Evolutionary conservation across 352 stramenopile species (phyloP).

Genomic region (Plasmopara halstedii): DNA sequence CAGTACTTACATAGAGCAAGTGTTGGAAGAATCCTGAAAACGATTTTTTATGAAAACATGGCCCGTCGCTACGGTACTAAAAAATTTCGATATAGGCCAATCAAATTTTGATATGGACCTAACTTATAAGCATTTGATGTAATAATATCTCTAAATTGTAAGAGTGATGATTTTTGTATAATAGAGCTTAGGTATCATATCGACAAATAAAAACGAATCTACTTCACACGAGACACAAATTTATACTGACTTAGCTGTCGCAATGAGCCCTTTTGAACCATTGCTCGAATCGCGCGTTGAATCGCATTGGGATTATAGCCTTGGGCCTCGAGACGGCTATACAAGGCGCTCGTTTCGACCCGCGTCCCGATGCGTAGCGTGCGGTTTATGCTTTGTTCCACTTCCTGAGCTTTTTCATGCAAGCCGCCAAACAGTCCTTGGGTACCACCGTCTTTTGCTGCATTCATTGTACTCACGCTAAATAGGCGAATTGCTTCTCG

Average conservation of each 20-base stretch:
- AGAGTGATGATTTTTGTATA: no score
- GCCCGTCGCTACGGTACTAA: no score
- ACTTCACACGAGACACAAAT: slow-evolving; percentile 76
- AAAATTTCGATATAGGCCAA: no score
- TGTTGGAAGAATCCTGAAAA: no score
- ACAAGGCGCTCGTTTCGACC: slow-evolving; percentile 74
- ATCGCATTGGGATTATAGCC: slow-evolving; percentile 82
- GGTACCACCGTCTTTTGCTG: slow-evolving; percentile 87
- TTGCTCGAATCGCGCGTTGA: slow-evolving; percentile 76
- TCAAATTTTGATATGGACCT: no score
- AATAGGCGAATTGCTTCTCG: slow-evolving; percentile 97
- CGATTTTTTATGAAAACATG: no score
- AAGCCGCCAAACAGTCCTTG: slow-evolving; percentile 73
- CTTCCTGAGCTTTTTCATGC: slow-evolving; percentile 76
- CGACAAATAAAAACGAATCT: slow-evolving; percentile 7
- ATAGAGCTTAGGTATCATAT: no score
- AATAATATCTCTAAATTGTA: no score
- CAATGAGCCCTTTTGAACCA: slow-evolving; percentile 79
- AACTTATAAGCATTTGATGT: no score
- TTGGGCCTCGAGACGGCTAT: slow-evolving; percentile 73
- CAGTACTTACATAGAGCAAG: no score
- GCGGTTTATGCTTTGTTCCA: slow-evolving; percentile 78
- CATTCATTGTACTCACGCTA: slow-evolving; percentile 97
- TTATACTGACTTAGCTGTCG: slow-evolving; percentile 83
- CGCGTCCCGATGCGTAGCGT: slow-evolving; percentile 73